A percentile compares a stretch with the other conserved stretches of the same genome.
Evolutionary conservation across 768 basidiomycete species (phyloP).

Genomic region (Podaxis sp.): DNA sequence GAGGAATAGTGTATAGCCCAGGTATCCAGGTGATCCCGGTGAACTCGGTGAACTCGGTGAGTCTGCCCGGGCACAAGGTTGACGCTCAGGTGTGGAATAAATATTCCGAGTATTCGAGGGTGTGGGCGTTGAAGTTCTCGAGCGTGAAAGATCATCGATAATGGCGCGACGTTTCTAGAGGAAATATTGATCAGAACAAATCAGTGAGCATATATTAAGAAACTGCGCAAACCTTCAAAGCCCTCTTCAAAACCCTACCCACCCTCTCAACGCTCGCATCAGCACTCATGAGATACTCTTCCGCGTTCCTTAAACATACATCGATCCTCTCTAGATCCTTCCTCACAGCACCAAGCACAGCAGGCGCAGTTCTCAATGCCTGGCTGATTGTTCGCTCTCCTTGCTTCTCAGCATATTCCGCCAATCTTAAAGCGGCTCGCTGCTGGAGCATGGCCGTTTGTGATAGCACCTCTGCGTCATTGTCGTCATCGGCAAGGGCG

Average conservation of each 20-base stretch:
- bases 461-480: not conserved
- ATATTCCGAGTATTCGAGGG: not conserved
- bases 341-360: conserved; percentile 49
- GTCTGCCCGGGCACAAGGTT: not conserved
- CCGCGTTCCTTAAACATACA: conserved; percentile 2
- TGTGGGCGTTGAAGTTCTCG: conserved; percentile 9
- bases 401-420: conserved; percentile 5
- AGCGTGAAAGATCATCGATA: conserved; percentile 25
- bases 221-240: conserved; percentile 44
- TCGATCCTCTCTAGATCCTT: conserved; percentile 58
- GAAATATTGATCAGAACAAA: conserved; percentile 1
- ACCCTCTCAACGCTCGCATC: conserved; percentile 22
- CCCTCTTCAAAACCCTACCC: conserved; percentile 54
- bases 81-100: not conserved
- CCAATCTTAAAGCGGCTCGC: not conserved
- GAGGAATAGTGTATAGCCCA: conserved; percentile 30
- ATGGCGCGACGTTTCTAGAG: conserved; percentile 48
- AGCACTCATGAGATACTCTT: conserved; percentile 8
- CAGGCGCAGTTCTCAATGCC: conserved; percentile 41
- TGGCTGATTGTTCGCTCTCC: conserved; percentile 37
- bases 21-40: conserved; percentile 24
- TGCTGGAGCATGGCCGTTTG: not conserved
- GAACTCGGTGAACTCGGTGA: not conserved
- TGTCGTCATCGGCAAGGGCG: not conserved
- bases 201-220: not conserved